Percentiles rank a stretch among this genome's conserved stretches.
phyloP scores from a whole-genome alignment of 2,329 filamentous ascomycete species.

The Venturia asperata region DNA sequence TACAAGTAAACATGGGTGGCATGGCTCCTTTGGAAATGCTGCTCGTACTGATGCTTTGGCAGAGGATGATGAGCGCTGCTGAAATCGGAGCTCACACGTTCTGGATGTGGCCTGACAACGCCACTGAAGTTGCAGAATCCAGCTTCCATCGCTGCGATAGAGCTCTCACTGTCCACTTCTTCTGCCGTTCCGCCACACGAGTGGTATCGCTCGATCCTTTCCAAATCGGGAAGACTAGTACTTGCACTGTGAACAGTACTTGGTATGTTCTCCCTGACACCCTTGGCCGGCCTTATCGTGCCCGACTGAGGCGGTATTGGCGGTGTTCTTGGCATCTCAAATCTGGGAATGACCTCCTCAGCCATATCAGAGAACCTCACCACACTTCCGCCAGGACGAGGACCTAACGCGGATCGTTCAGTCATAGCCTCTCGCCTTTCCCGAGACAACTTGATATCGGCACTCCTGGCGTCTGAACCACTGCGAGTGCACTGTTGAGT shows the following conservation, averaged over 20 bases:
- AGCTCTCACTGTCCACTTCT: background rate
- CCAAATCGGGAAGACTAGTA: background rate
- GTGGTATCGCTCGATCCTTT: background rate
- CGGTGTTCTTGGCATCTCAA: background rate
- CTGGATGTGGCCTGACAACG: background rate
- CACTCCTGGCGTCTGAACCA: too few relatives aligned
- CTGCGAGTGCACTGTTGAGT: too few relatives aligned
- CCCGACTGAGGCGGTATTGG: background rate
- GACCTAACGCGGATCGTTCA: too few relatives aligned
- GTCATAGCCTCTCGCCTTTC: too few relatives aligned
- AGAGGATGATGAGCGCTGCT: background rate
- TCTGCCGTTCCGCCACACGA: background rate
- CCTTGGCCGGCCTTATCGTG: background rate
- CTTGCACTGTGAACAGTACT: background rate
- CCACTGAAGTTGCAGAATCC: background rate
- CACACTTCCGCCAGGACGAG: too few relatives aligned
- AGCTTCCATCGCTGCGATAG: background rate
- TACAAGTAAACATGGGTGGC: background rate
- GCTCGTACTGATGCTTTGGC: background rate
- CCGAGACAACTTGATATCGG: too few relatives aligned
- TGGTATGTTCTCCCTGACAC: background rate
- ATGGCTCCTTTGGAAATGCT: background rate
- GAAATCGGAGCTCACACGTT: background rate
- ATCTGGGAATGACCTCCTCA: background rate
- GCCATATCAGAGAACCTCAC: too few relatives aligned